These are phyloP conservation scores for Gonapodya prolifera DNA, from an alignment of 192 early-diverging fungal species.

Conservation along the genomic window DNA sequence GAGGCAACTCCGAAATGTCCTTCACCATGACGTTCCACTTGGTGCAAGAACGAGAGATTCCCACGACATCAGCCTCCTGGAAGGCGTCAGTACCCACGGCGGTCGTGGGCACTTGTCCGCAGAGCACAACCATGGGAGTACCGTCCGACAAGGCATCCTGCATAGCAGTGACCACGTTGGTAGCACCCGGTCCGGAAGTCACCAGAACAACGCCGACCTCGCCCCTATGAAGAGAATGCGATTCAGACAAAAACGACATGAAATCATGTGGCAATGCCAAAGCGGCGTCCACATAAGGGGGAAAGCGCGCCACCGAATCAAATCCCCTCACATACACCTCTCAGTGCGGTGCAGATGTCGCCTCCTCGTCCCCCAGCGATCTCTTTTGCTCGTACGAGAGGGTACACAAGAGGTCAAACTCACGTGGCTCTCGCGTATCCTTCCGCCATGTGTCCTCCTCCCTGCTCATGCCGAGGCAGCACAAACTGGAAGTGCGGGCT, in stretches of 20 bases:
- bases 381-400: background rate
- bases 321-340: background rate
- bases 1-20: slow-evolving; percentile 86
- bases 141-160: slow-evolving; percentile 94
- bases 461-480: slow-evolving; percentile 94
- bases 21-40: slow-evolving; percentile 99
- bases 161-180: slow-evolving; percentile 95
- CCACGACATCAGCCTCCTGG: slow-evolving; percentile 96
- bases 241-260: slow-evolving; percentile 1
- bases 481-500: slow-evolving; percentile 92
- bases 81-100: slow-evolving; percentile 93
- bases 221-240: slow-evolving; percentile 30
- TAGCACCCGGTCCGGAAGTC: slow-evolving; percentile 94
- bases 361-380: background rate
- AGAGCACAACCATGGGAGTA: slow-evolving; percentile 88
- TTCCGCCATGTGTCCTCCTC: slow-evolving; percentile 97
- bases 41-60: slow-evolving; percentile 90
- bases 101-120: slow-evolving; percentile 83
- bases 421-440: slow-evolving; percentile 84
- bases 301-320: background rate
- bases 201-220: slow-evolving; percentile 68
- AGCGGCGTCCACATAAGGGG: background rate
- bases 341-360: too few species aligned
- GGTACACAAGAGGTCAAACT: too few species aligned
- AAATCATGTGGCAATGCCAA: background rate